Base-by-base conservation (phyloP, 2,329 filamentous ascomycete species). In the Gaeumannomyces sp. region DNA sequence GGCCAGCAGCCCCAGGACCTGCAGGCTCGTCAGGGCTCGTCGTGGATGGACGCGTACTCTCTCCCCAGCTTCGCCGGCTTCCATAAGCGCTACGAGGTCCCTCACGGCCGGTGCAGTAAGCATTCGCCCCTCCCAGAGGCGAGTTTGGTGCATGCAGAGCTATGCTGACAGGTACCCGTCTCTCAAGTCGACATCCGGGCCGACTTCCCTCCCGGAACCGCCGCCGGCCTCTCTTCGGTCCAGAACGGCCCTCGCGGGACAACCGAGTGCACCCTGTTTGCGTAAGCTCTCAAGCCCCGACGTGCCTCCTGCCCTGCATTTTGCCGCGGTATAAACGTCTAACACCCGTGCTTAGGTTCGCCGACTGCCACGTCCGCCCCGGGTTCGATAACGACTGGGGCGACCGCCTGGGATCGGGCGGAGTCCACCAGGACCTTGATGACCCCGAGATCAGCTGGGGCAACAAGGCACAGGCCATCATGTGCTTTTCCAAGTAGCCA, bases 361-460 rank as follows among this genome's bases (percentile, higher is more conserved):
- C 61, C 29, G 56, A 57, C 35, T 63, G 61, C 53, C 22, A 38
- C 19, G n/a, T 61, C 33, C 31, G 59, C 7, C 53, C 53, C 29
- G 53, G 53, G 3, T 29, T 27, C 29, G 61, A 63, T 53, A 57
- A 28, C 29, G 61, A 63, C 53, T 27, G 53, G 28, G 61, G 61
- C 27, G 61, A 63, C 61, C 61, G 61, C 27, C 61, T 63, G 25
- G 31, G 25, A 4, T 50, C 29, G 27, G 35, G 61, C 61, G 45
- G 29, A 2, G 38, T 57, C 10, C 35, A 63, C 29, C 28, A 33
- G 19, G 61, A 63, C 19, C 61, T 63, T 1, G 61, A 58, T 28
- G 45, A 63, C 29, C 50, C 61, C 31, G 61, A 63, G 61, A 63
- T 63, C n/a, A 35, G 53, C 50, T 63, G 61, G 61, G 61, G 19